Base-by-base conservation (phyloP, 345 rosid genomes). In the Murraya paniculata region DNA sequence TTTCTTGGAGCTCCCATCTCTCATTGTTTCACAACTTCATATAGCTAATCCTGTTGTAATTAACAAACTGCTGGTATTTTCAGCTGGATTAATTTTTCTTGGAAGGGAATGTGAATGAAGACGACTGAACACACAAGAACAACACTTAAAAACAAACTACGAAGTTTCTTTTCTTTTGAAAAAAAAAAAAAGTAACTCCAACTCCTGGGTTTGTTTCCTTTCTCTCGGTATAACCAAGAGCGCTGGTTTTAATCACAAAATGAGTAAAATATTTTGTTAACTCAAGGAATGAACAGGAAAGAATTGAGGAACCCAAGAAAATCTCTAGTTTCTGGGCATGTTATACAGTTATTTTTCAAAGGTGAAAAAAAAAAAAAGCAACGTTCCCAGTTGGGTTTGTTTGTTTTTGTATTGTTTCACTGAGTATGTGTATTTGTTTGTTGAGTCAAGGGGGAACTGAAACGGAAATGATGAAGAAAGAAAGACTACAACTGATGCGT, bases 1-100 rank as follows among this genome's bases (percentile, higher is more conserved):
- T 89, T 87, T 94, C 90, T 90, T 90, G 82, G 89, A 73, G 86
- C 76, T 90, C 78, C 72, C 97, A 90, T 91, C 91, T 81, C 93
- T 90, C 98, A 95, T 95, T 86, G 89, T 90, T 77, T 87, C 90
- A 78, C 79, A 80, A 77, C 85, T 85, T 89, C 94, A 91, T 88
- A 82, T 79, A 87, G 83, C 75, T 70, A 64, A 64, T 77, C 68
- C 71, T 66, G 75, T 68, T 67, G 75, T 70, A 77, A 48, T 64
- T 35, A 35, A 45, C 56, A 81, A 71, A 75, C 58, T 16, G 28
- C 45, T 36, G 58, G 64, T 58, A 11, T 53, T 59, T 58, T 77
- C 56, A 31, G 77, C 57, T 68, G 78, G 72, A 66, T 53, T 53
- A 18, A 5, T 9, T 68, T 67, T 74, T 83, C 77, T 72, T 28